Percentiles rank a stretch among this genome's conserved stretches.
phyloP scores from a whole-genome alignment of 106 monocot genomes.

The Xerophyta viscosa region DNA sequence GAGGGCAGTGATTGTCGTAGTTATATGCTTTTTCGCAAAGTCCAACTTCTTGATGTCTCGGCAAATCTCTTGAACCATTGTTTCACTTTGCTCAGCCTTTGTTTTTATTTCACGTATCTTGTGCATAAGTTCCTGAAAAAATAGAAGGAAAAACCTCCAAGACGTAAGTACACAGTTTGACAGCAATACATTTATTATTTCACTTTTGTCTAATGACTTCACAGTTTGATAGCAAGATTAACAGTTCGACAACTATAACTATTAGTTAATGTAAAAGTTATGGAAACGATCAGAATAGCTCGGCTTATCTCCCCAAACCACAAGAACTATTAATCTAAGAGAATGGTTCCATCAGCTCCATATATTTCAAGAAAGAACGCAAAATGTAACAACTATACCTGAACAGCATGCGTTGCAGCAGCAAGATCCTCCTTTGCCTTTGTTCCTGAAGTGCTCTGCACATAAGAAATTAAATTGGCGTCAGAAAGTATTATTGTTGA shows the following conservation, averaged over 20 bases:
- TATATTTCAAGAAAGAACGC: not conserved
- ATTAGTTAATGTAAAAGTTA: too few species aligned
- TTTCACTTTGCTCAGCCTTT: slow-evolving; percentile 96
- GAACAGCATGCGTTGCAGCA: slow-evolving; percentile 95
- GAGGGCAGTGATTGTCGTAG: slow-evolving; percentile 97
- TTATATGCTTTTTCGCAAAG: slow-evolving; percentile 98
- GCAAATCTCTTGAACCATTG: slow-evolving; percentile 99
- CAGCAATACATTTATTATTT: too few species aligned
- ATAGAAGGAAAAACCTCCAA: too few species aligned
- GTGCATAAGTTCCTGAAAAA: slow-evolving; percentile 73
- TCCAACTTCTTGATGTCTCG: slow-evolving; percentile 97
- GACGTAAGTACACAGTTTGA: too few species aligned
- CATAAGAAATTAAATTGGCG: slow-evolving; percentile 2
- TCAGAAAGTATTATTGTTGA: too few species aligned
- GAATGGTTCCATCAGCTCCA: too few species aligned
- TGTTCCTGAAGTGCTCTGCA: slow-evolving; percentile 89
- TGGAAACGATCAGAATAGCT: too few species aligned
- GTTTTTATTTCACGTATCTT: slow-evolving; percentile 97
- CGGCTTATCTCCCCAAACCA: too few species aligned
- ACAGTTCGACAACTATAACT: too few species aligned
- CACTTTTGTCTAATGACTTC: too few species aligned
- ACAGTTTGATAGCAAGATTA: too few species aligned
- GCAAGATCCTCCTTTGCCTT: slow-evolving; percentile 99
- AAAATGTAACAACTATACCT: slow-evolving; percentile 29
- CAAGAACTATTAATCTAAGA: too few species aligned